Conservation (phyloP, 176 grass and related monocot species). For the Elymus sibiricus region DNA sequence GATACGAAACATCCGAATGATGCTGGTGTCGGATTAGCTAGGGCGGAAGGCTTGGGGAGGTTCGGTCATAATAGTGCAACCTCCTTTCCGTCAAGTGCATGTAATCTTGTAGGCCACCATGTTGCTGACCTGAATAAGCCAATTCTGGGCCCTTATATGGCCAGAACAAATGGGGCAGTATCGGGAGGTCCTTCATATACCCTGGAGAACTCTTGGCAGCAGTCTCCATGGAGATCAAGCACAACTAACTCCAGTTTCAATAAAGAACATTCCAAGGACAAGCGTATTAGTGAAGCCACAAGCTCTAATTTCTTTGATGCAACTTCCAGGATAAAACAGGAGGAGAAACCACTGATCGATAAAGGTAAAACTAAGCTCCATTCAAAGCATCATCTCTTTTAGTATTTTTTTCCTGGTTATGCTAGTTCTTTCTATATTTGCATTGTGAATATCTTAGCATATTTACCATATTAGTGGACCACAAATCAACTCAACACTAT, state of each 20-base stretch:
- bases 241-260: background rate
- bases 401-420: background rate
- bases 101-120: slow-evolving; percentile 1
- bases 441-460: background rate
- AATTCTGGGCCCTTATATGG: background rate
- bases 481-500: background rate
- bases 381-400: background rate
- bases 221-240: background rate
- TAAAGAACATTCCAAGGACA: slow-evolving; percentile 5
- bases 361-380: slow-evolving; percentile 23
- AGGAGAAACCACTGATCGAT: background rate
- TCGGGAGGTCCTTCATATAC: background rate
- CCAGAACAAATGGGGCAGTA: background rate
- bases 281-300: slow-evolving; percentile 16
- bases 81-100: background rate
- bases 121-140: slow-evolving; percentile 22
- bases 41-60: background rate
- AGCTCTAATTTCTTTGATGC: slow-evolving; percentile 21
- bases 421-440: slow-evolving; percentile 14
- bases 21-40: background rate
- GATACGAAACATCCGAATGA: background rate
- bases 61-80: background rate
- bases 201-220: slow-evolving; percentile 4
- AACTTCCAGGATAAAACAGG: slow-evolving; percentile 7
- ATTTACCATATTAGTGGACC: background rate